A percentile compares a stretch with the other conserved stretches of the same genome.
Evolutionary conservation across 345 rosid species (phyloP).

Genomic region (Turritis glabra): DNA sequence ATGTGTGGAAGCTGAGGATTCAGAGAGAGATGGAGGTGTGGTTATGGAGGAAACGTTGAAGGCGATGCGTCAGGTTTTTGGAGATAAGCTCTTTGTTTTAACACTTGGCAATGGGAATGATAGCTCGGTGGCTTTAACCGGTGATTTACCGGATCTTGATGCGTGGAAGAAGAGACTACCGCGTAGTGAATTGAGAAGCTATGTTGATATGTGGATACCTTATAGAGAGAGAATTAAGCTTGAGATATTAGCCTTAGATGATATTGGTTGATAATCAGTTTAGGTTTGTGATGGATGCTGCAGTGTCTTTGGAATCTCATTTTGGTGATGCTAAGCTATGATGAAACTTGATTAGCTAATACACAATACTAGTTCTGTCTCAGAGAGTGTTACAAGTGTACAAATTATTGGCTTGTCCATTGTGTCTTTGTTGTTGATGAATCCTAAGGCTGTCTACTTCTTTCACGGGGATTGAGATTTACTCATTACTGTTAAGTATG

Average conservation of each 20-base stretch:
- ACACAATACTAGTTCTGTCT: constrained; percentile 8
- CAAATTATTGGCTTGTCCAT: constrained; percentile 3
- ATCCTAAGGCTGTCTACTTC: neutral
- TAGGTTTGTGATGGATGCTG: constrained; percentile 1
- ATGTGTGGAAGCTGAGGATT: constrained; percentile 60
- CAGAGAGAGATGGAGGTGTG: constrained; percentile 57
- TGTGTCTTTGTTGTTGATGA: constrained; percentile 11
- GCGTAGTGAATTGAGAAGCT: constrained; percentile 47
- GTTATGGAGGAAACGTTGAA: constrained; percentile 72
- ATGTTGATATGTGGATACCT: constrained; percentile 71
- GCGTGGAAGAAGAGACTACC: constrained; percentile 57
- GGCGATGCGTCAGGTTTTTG: constrained; percentile 65
- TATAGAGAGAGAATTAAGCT: neutral
- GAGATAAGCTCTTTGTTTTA: constrained; percentile 52
- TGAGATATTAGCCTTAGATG: neutral
- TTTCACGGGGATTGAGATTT: neutral
- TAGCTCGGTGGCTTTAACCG: constrained; percentile 70
- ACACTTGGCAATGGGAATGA: constrained; percentile 64
- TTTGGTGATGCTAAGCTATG: constrained; percentile 6
- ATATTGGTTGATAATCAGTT: neutral
- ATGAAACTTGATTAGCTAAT: neutral
- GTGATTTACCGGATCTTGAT: constrained; percentile 60
- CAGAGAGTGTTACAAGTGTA: neutral
- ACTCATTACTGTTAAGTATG: neutral
- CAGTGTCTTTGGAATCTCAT: neutral